phyloP scores from a whole-genome alignment of 768 basidiomycete genomes.

The Leccinum fibrillosum region DNA sequence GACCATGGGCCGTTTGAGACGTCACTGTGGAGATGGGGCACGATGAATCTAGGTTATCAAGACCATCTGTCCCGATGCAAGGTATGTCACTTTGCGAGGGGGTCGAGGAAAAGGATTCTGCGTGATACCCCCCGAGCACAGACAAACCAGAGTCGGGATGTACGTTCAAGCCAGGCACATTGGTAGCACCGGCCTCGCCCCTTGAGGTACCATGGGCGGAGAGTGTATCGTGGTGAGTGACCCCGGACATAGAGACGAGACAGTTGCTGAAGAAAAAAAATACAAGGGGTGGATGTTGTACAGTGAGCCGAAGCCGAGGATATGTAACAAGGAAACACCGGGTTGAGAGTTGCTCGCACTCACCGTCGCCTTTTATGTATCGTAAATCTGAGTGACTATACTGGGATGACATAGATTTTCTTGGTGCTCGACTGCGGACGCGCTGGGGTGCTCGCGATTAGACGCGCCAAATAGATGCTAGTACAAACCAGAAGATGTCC shows the following conservation, averaged over 20 bases:
- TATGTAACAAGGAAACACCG: background rate
- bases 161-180: background rate
- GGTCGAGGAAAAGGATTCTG: background rate
- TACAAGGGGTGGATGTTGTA: slow-evolving; percentile 1
- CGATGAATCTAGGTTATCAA: slow-evolving; percentile 1
- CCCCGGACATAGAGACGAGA: background rate
- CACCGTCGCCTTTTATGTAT: slow-evolving; percentile 13
- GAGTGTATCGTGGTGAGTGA: background rate
- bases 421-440: slow-evolving; percentile 2
- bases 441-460: background rate
- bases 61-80: background rate
- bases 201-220: background rate
- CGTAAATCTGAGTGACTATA: background rate
- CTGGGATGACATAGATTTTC: background rate
- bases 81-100: background rate
- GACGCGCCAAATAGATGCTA: slow-evolving; percentile 4
- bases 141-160: background rate
- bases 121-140: background rate
- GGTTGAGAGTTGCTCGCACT: background rate
- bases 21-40: slow-evolving; percentile 6
- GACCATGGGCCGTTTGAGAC: background rate
- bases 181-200: background rate
- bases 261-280: background rate
- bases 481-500: background rate
- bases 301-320: background rate